Evolutionary conservation across 2,329 filamentous ascomycete genomes (phyloP), one percentile per base, ranked within the genome.

Genomic region (Ambrosiella beaveri): DNA sequence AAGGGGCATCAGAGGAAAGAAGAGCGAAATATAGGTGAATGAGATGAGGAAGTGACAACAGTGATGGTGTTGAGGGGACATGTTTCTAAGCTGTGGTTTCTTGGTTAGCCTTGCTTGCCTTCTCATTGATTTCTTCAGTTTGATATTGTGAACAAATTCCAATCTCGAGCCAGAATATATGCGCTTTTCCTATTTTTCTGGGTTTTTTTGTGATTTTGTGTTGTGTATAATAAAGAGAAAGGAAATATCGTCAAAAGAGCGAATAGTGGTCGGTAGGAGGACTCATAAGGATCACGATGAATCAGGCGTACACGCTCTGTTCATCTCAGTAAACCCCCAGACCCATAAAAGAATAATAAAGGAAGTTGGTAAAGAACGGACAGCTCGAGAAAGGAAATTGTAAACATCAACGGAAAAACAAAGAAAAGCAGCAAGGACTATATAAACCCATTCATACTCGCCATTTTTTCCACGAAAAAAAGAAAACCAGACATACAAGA

Each of bases 211-310:
- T 44, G 50, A 27, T 39, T 62, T 47, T 62, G 57, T 60, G 51
- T 9, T 44, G 55, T 51, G 39, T 59, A 40, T 1, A 37, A 54
- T 47, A 50, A 13, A 38, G 57, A 38, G 37, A 57, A 69, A 67
- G 60, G 54, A 63, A 49, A 4, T 56, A 8, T 47, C 2, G 44
- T 47, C 27, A 56, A 69, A 65, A 53, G 69, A 70, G 59, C 57
- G 69, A 69, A 68, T 66, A 58, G 56, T 63, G 67, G 59, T 60
- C 59, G 56, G 59, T 60, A 27, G 40, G 7, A 4, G 27, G 27
- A 27, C 27, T 27, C 27, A 27, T 27, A 27, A 27, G 27, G 27
- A 27, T 27, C 27, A 27, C 27, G 27, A 4, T 27, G 27, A 27
- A 27, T 27, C 27, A 27, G 27, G 27, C 27, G 27, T 27, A 27